Conservation (phyloP, 1,284 basidiomycete genomes). For the Cutaneotrichosporon mucoides region DNA sequence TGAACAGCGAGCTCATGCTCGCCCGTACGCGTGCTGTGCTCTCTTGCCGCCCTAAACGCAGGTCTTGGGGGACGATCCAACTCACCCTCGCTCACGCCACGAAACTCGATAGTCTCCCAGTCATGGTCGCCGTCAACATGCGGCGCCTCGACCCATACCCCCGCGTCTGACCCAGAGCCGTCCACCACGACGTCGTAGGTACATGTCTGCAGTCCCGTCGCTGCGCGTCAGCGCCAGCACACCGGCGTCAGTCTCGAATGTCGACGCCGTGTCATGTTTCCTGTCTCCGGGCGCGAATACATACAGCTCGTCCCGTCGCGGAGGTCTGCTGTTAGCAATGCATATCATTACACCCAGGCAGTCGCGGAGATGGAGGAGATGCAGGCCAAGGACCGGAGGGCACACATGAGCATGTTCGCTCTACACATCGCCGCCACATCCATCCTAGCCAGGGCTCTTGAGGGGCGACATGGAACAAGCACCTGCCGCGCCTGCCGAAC, state of each 20-base stretch:
- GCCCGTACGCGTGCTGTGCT: too few species aligned
- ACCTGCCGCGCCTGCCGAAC: too few species aligned
- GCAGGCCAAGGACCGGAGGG: too few species aligned
- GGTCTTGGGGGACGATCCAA: neutral
- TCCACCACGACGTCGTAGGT: slow-evolving; percentile 65
- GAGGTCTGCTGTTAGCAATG: slow-evolving; percentile 37
- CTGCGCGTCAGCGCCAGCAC: slow-evolving; percentile 47
- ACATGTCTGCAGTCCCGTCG: slow-evolving; percentile 72
- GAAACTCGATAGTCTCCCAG: slow-evolving; percentile 70
- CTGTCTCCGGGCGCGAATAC: slow-evolving; percentile 53
- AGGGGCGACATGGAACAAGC: too few species aligned
- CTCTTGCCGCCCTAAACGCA: too few species aligned
- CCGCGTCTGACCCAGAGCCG: slow-evolving; percentile 47
- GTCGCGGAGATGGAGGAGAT: too few species aligned
- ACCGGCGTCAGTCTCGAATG: slow-evolving; percentile 38
- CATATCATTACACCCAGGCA: too few species aligned
- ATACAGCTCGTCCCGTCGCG: slow-evolving; percentile 52
- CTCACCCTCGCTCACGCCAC: slow-evolving; percentile 76
- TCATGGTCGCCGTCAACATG: slow-evolving; percentile 43
- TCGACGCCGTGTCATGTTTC: too few species aligned
- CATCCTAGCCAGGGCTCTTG: too few species aligned
- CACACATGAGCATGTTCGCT: too few species aligned
- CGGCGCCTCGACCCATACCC: slow-evolving; percentile 65
- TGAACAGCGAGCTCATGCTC: too few species aligned
- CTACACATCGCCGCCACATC: too few species aligned